Evolutionary conservation across 202 grass and related monocot genomes (phyloP), one percentile per base, ranked within the genome.

Genomic region (Panicum virgatum): DNA sequence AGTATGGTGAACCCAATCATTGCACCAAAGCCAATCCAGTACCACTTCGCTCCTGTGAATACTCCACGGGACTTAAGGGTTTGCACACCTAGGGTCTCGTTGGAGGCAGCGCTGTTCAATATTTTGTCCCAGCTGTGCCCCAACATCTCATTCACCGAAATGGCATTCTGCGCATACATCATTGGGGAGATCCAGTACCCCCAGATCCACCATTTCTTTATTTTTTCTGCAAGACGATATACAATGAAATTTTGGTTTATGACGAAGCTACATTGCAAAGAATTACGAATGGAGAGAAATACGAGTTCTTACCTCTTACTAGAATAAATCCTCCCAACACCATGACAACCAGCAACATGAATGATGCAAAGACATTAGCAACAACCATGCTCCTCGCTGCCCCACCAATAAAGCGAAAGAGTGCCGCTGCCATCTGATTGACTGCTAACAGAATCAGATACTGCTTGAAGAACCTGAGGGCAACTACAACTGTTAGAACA

Each of bases 171-270:
- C 0, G 91, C 87, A 9, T 97, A 97, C 85, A 79, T 79, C 62
- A 79, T 40, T 86, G 88, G 18, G 82, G 87, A 25, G 89, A 88
- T 83, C 94, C 94, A 94, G 85, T 97, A 97, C 1, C 91, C 94
- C 94, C 94, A 97, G 44, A 97, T 97, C 94, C 94, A 97, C 87
- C 89, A 97, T 76, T 86, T 91, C 73, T 88, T 94, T 22, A 97
- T 77, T 65, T 94, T 86, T 45, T 94, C 94, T 97, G 66, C 56
- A 59, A 80, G 27, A 25, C 61, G 22, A 88, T n/a, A 39, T 88
- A 78, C 43, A 83, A 39, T 78, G 7, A 52, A 42, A 65, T 51
- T 68, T 25, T 12, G 1, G 22, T 66, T 26, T 30, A 69, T 20
- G 11, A 74, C 25, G 60, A 66, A 52, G 45, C 45, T 66, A 9